Evolutionary conservation across 2,329 filamentous ascomycete species (phyloP).

Genomic region (Rachicladosporium sp.): DNA sequence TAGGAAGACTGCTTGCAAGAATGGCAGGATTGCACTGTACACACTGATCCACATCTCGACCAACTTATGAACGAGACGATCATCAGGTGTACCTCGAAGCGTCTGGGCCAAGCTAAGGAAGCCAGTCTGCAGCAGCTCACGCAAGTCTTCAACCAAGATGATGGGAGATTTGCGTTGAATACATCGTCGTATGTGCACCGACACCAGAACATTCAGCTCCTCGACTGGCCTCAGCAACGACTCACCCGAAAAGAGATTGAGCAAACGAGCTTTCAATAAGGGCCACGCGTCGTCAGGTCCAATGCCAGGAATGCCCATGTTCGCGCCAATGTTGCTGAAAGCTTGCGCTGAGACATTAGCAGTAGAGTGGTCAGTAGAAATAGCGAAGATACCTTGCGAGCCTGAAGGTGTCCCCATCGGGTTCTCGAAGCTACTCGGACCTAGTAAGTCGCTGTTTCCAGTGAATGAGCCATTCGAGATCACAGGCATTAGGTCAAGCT

Average conservation of each 20-base stretch:
- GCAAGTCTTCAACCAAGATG: constrained; percentile 61
- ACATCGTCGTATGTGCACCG: constrained; percentile 65
- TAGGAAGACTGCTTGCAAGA: constrained; percentile 89
- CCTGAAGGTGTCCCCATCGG: constrained; percentile 17
- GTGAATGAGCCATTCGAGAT: constrained; percentile 18
- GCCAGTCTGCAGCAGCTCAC: constrained; percentile 64
- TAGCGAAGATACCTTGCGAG: constrained; percentile 18
- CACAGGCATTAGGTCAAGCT: constrained; percentile 19
- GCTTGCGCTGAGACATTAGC: constrained; percentile 24
- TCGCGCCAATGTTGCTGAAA: constrained; percentile 32
- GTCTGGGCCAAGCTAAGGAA: constrained; percentile 80
- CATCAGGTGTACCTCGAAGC: constrained; percentile 65
- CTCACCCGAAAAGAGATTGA: constrained; percentile 71
- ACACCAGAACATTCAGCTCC: constrained; percentile 71
- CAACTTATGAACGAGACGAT: constrained; percentile 75
- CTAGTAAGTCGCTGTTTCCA: constrained; percentile 10
- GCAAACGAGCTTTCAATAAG: constrained; percentile 59
- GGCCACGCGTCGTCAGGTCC: constrained; percentile 69
- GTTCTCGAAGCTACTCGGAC: constrained; percentile 11
- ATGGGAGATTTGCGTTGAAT: constrained; percentile 60
- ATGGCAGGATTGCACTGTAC: constrained; percentile 80
- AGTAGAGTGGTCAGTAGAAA: constrained; percentile 7
- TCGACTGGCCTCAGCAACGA: constrained; percentile 69
- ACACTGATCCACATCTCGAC: constrained; percentile 92
- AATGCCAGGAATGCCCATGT: constrained; percentile 37